These are phyloP conservation scores for Malassezia japonica DNA, from an alignment of 1,284 basidiomycete species.

Conservation along the genomic window DNA sequence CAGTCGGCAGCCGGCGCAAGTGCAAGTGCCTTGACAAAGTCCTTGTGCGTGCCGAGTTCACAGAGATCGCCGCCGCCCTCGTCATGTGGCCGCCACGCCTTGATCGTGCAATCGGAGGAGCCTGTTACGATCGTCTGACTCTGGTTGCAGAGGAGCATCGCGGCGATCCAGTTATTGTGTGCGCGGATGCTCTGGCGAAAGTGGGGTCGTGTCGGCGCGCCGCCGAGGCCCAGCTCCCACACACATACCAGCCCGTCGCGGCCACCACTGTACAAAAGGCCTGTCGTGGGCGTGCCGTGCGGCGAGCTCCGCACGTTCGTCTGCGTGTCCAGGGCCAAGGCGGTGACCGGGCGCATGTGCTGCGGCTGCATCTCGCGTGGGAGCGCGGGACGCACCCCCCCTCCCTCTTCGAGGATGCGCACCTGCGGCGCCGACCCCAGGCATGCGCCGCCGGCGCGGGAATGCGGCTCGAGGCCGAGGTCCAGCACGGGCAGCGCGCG, in stretches of 20 bases:
- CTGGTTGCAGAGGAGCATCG: constrained; percentile 79
- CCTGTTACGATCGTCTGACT: constrained; percentile 91
- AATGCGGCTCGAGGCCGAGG: constrained; percentile 14
- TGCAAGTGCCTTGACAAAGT: constrained; percentile 72
- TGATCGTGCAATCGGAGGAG: constrained; percentile 88
- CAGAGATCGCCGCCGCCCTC: constrained; percentile 56
- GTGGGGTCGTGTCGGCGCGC: too few species aligned
- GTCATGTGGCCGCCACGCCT: constrained; percentile 83
- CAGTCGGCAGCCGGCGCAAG: constrained; percentile 30
- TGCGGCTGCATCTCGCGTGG: constrained; percentile 21
- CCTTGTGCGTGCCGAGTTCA: constrained; percentile 73
- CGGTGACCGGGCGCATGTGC: constrained; percentile 40
- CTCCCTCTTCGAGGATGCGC: not conserved
- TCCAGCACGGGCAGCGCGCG: constrained; percentile 25
- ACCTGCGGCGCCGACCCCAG: not conserved
- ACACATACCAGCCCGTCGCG: constrained; percentile 81
- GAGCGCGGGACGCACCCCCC: not conserved
- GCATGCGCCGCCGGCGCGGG: not conserved
- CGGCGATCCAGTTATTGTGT: constrained; percentile 86
- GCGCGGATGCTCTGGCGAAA: constrained; percentile 39
- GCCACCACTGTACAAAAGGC: constrained; percentile 86
- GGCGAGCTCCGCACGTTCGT: constrained; percentile 15
- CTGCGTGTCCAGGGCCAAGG: constrained; percentile 33
- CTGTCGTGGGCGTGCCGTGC: constrained; percentile 49
- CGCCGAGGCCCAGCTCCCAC: constrained; percentile 67